A percentile compares a stretch with the other conserved stretches of the same genome.
Evolutionary conservation across 768 basidiomycete species (phyloP).

Genomic region (Hypsizygus marmoreus): DNA sequence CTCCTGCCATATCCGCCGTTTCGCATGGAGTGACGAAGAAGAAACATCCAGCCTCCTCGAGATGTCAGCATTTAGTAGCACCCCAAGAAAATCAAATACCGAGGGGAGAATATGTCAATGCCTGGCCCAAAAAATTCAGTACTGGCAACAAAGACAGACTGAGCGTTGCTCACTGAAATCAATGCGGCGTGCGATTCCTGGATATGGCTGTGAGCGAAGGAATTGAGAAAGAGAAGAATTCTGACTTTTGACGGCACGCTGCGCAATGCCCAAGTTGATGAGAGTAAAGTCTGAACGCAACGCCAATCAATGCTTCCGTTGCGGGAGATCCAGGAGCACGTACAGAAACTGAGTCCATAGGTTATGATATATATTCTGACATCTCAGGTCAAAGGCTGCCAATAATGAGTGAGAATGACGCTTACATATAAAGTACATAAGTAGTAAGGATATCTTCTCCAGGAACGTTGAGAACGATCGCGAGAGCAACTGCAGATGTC

Average conservation of each 20-base stretch:
- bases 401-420: conserved; percentile 13
- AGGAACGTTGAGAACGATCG: conserved; percentile 60
- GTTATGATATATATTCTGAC: conserved; percentile 52
- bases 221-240: conserved; percentile 4
- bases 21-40: conserved; percentile 57
- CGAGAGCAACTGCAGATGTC: conserved; percentile 63
- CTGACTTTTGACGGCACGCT: conserved; percentile 64
- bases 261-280: conserved; percentile 53
- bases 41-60: conserved; percentile 57
- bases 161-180: conserved; percentile 65
- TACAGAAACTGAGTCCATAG: conserved; percentile 70
- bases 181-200: conserved; percentile 61
- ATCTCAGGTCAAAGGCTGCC: conserved; percentile 8
- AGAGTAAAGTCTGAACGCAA: conserved; percentile 72
- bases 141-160: neutral
- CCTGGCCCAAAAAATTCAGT: conserved; percentile 39
- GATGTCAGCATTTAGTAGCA: neutral
- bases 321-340: conserved; percentile 17
- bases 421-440: conserved; percentile 66
- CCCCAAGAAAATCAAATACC: conserved; percentile 36
- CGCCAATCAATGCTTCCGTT: conserved; percentile 3
- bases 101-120: conserved; percentile 80
- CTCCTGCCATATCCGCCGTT: conserved; percentile 81
- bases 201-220: neutral
- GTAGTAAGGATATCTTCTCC: conserved; percentile 57